Conservation (phyloP, 2,329 filamentous ascomycete genomes). For the Diaporthe sp. region DNA sequence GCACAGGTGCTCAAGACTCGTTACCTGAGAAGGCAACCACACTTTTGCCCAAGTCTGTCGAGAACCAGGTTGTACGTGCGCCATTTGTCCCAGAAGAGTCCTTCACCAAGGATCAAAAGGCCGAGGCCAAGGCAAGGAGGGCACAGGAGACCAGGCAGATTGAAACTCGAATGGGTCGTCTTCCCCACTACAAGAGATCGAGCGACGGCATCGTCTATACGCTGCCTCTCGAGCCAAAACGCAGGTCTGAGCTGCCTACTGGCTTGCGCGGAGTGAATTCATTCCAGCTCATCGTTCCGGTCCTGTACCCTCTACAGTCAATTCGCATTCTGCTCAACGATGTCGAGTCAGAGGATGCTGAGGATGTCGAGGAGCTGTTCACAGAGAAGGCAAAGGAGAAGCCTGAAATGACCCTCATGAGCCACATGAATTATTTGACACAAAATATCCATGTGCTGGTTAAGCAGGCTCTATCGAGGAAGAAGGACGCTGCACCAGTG, state of each 20-base stretch:
- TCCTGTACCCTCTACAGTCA: constrained; percentile 78
- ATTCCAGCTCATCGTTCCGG: constrained; percentile 77
- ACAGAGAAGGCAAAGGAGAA: constrained; percentile 67
- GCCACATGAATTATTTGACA: constrained; percentile 80
- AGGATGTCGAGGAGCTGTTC: constrained; percentile 75
- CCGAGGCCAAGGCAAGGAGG: constrained; percentile 72
- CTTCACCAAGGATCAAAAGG: constrained; percentile 71
- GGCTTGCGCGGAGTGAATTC: constrained; percentile 72
- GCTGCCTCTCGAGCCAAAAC: constrained; percentile 76
- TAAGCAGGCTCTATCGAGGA: constrained; percentile 59
- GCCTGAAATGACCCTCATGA: constrained; percentile 74
- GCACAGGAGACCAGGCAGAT: constrained; percentile 78
- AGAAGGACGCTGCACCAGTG: constrained; percentile 38
- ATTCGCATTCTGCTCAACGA: constrained; percentile 76
- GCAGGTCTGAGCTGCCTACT: constrained; percentile 69
- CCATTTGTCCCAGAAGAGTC: constrained; percentile 59
- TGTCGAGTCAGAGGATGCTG: constrained; percentile 70
- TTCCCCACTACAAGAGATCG: constrained; percentile 76
- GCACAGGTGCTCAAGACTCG: constrained; percentile 22
- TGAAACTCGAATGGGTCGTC: constrained; percentile 78
- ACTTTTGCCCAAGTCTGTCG: not conserved
- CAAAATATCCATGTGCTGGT: constrained; percentile 78
- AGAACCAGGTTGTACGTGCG: constrained; percentile 29
- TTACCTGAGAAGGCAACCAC: not conserved
- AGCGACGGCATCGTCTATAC: constrained; percentile 78